Base-by-base conservation (phyloP, 179 eudicot species). In the Sideroxylon spinosum region DNA sequence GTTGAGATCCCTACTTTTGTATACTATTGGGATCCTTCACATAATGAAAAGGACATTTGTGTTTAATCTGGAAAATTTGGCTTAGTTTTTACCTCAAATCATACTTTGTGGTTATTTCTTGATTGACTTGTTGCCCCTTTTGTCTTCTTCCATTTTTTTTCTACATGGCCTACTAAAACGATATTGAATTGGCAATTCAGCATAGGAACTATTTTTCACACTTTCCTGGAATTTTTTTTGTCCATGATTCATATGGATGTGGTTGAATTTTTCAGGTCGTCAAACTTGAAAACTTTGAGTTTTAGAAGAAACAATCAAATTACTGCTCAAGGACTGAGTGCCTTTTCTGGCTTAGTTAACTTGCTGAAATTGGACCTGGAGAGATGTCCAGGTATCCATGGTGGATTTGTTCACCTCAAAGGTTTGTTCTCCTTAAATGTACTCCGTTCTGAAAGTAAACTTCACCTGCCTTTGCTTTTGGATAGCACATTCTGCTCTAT, bases 381-480 rank as follows among this genome's bases (percentile, higher is more conserved):
- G 82, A 89, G 94, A 79, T 93, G 98, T 75, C 81, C 91, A 26
- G 88, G 85, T 60, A 85, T 91, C 57, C 90, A 90, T 82, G 98
- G 97, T 70, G 98, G 94, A 32, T 88, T 93, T 80, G 84, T 85
- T 88, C 87, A 93, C 86, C 84, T 93, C 25, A 89, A 83, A 89
- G 97, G 98, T 91, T 55, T 56, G 83, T 79, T 46, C 73, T 78
- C 25, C 17, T 4, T 72, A 4, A 28, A 11, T 3, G 9, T 68
- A 26, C 6, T 62, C 52, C 62, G 3, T 4, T 37, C 44, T 37
- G 3, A 37, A 3, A 37, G 44, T 37, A 37, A 37, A 37, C 44
- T 37, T 37, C n/a, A n/a, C 44, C 44, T 37, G 3, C 3, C 5
- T 37, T 1, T 37, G 44, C 44, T 37, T 37, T 37, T 37, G 44